Conservation (phyloP, 768 basidiomycete species). For the Amanita fuliginea region DNA sequence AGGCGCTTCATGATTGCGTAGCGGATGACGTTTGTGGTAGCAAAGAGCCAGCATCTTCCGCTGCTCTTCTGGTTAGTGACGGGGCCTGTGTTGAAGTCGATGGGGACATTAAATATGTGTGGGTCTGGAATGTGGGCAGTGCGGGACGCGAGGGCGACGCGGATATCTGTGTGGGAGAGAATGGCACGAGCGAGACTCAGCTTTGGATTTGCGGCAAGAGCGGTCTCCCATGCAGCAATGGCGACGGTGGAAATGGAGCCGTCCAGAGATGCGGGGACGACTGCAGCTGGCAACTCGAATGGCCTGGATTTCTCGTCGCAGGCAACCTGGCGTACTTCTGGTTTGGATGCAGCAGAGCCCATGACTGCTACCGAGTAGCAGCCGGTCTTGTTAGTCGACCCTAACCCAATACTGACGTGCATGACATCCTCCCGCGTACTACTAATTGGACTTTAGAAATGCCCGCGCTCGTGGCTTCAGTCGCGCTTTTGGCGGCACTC, state of each 20-base stretch:
- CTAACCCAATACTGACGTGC: too few relatives aligned
- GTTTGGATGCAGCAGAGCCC: slow-evolving; percentile 20
- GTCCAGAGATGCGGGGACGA: slow-evolving; percentile 36
- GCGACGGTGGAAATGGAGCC: slow-evolving; percentile 52
- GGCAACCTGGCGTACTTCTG: slow-evolving; percentile 14
- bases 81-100: slow-evolving; percentile 76
- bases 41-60: slow-evolving; percentile 94
- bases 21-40: slow-evolving; percentile 79
- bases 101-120: slow-evolving; percentile 74
- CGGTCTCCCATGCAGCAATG: slow-evolving; percentile 58
- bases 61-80: slow-evolving; percentile 81
- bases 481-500: slow-evolving; percentile 6
- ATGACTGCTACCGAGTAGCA: slow-evolving; percentile 5
- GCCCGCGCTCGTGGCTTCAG: not conserved
- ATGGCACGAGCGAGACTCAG: slow-evolving; percentile 67
- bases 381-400: not conserved
- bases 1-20: slow-evolving; percentile 80
- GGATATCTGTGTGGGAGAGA: slow-evolving; percentile 59
- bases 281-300: slow-evolving; percentile 1
- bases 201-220: slow-evolving; percentile 45
- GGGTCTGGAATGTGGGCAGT: slow-evolving; percentile 47
- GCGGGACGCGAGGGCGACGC: slow-evolving; percentile 51
- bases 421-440: not conserved
- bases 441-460: not conserved
- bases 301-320: slow-evolving; percentile 26